These are phyloP conservation scores for Podospora appendiculata DNA, from an alignment of 495 filamentous ascomycete genomes.

Conservation along the genomic window DNA sequence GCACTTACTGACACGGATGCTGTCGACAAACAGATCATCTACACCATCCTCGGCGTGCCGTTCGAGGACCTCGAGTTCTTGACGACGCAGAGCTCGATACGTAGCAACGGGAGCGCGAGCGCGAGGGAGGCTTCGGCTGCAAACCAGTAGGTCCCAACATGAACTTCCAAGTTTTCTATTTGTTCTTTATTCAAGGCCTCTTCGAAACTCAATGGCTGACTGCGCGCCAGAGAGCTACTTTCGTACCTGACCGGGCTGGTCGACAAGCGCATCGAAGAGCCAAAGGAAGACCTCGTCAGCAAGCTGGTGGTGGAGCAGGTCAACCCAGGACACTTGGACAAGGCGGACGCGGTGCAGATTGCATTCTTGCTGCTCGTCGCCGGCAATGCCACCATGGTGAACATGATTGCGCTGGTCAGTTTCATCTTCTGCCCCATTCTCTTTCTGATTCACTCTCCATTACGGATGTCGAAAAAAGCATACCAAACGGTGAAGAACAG, in stretches of 20 bases:
- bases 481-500: neutral
- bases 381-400: slow-evolving; percentile 42
- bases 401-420: slow-evolving; percentile 37
- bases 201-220: neutral
- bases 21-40: slow-evolving; percentile 30
- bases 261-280: slow-evolving; percentile 25
- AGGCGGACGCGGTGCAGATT: slow-evolving; percentile 32
- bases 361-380: slow-evolving; percentile 40
- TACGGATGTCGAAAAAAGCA: neutral
- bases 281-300: slow-evolving; percentile 35
- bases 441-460: neutral
- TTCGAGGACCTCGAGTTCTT: slow-evolving; percentile 37
- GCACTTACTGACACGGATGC: no score
- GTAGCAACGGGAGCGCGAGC: slow-evolving; percentile 34
- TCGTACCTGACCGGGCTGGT: slow-evolving; percentile 30
- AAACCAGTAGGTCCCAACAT: slow-evolving; percentile 16
- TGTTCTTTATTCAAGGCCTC: no score
- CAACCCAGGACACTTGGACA: slow-evolving; percentile 27
- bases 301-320: slow-evolving; percentile 32
- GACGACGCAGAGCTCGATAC: slow-evolving; percentile 33
- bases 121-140: slow-evolving; percentile 33
- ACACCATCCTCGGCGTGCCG: slow-evolving; percentile 38
- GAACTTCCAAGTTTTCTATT: no score
- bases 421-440: no score
- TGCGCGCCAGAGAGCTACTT: slow-evolving; percentile 22